Base-by-base conservation (phyloP, 352 stramenopile species). In the Hyaloperonospora brassicae region DNA sequence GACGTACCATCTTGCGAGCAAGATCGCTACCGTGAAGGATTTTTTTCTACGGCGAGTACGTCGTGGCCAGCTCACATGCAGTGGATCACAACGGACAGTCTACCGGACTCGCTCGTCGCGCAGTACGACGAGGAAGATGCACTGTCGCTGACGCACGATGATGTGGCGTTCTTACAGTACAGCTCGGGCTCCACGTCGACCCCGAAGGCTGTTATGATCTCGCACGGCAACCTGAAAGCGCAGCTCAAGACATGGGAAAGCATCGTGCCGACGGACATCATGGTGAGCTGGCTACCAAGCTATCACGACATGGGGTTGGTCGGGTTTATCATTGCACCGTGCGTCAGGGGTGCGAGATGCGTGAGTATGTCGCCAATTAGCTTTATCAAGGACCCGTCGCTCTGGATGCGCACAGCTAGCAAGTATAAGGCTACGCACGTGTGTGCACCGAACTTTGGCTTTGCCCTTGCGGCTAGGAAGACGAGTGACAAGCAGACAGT, bases 251-350 rank as follows among this genome's bases (percentile, higher is more conserved):
- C 78, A 14, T 89, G 79, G 79, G 75, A 86, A 34, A 84, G 64
- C 27, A 87, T 89, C 34, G 31, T 66, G 17, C 52, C 64, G 1
- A 66, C 64, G 0, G 83, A 93, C 42, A 87, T 76, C 25, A 60
- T 93, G 47, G 72, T 92, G 47, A 86, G 72, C 46, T 92, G 82
- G 82, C 62, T 92, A 45, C 82, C 82, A 10, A 86, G 70, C 13
- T 92, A 92, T 54, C 82, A 92, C 57, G 82, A 92, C 59, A 92
- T 92, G 82, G 82, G 82, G 0, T 66, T 92, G 27, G 78, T 92
- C 2, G 82, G 82, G n/a, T 89, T 89, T 57, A 88, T 89, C 57
- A 73, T 92, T 51, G 73, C 66, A 25, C 79, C 81, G 5, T 81
- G 68, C 25, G 55, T 85, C 47, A 80, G 60, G 7, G 72, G 59